Base-by-base conservation (phyloP, 1,284 basidiomycete species). In the Fereydounia khargensis region DNA sequence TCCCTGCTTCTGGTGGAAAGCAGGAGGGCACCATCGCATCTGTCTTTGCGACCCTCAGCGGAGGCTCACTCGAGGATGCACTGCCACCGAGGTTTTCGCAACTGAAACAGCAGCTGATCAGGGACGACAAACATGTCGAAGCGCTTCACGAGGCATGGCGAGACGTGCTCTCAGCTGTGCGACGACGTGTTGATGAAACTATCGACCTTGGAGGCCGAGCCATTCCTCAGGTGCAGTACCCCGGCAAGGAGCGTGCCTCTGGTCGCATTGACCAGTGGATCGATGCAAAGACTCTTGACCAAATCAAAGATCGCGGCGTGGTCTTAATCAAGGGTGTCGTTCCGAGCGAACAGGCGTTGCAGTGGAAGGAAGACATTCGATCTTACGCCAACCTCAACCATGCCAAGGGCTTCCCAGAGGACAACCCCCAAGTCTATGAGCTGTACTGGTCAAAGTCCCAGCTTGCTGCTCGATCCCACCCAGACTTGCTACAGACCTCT, bases 401-500 rank as follows among this genome's bases (percentile, higher is more conserved):
- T n/a, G 60, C 54, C 4, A 68, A 63, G 31, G 65, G 66, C 0
- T 69, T 65, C 39, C 65, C 66, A 0, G 53, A 31, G 2, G 53
- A 68, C 36, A 54, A 67, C 24, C 66, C 66, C 8, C 64, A 67
- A 35, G 66, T 67, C 25, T 68, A 51, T 35, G 66, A 69, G 35
- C 49, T 67, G 11, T 69, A 69, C 54, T 69, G 66, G 66, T 58
- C 56, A 0, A 50, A 39, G 2, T 37, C 53, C 1, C 66, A 69
- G 31, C 19, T 65, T 16, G 54, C 36, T 1, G 66, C 66, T 1
- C 49, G 66, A 14, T 37, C 58, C 3, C 47, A 67, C 28, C 52
- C 63, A 2, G 49, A 51, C 31, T 46, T 68, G 6, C 36, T 68
- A 11, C 28, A 42, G 4, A 53, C 61, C 4, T 52, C 46, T 4